Base-by-base conservation (phyloP, 345 rosid species). In the Eucalyptus sideroxylon region DNA sequence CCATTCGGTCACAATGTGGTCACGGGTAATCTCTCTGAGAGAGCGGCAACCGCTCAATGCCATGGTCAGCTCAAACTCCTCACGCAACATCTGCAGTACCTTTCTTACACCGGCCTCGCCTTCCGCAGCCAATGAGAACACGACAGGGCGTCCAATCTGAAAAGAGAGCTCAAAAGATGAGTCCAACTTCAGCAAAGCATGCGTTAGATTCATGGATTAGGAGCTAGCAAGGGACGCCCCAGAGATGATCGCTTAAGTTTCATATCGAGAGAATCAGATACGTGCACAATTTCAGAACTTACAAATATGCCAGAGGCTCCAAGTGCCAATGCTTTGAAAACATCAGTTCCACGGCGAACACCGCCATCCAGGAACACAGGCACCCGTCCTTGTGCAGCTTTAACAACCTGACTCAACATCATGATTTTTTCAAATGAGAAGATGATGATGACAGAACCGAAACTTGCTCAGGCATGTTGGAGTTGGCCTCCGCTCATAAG, bases 301-400 rank as follows among this genome's bases (percentile, higher is more conserved):
- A 97, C 99, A 93, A 98, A 98, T 91, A 97, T 93, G 92, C 98
- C 99, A 16, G 98, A 94, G 69, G 99, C 99, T 81, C 99, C 99
- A 19, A 98, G 93, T 87, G 99, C 99, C 92, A 98, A 91, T 37
- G 99, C 99, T 93, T 98, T 98, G 93, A 98, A 98, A 69, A 98
- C 99, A 91, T 98, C 99, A 4, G 99, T 98, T 92, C 99, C 99
- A 89, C 98, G 99, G 11, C 99, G 96, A 88, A 98, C 96, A 45
- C 99, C 99, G 21, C 99, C 98, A 72, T 98, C 99, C 9, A 98
- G 97, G 87, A 98, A 98, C 47, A 98, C 99, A 23, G 98, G 99
- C 87, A 98, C 91, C 60, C 95, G 92, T 89, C 98, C 98, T 91
- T 96, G 95, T 37, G 94, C 96, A 88, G 98, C 99, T 93, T 98